A percentile compares a stretch with the other conserved stretches of the same genome.
These are phyloP conservation scores for Westerdykella sp. DNA, from an alignment of 2,329 filamentous ascomycete species.

Conservation along the genomic window DNA sequence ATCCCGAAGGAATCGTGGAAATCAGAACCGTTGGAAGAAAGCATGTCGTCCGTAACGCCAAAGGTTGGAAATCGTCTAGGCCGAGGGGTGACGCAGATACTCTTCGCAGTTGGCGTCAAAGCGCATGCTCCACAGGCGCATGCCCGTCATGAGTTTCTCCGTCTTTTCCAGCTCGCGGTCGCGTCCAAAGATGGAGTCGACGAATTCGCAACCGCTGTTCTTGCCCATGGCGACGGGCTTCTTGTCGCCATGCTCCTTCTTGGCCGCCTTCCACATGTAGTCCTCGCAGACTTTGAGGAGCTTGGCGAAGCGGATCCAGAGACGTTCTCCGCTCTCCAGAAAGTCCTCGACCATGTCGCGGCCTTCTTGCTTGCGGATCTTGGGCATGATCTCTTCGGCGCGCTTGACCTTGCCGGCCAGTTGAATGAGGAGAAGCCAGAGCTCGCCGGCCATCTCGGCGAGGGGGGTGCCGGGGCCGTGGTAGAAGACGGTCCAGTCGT, in stretches of 20 bases:
- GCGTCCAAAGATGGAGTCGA: constrained; percentile 88
- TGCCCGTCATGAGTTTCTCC: constrained; percentile 84
- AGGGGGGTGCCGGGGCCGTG: constrained; percentile 77
- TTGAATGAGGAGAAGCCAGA: constrained; percentile 93
- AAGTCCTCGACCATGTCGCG: constrained; percentile 84
- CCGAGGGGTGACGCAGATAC: constrained; percentile 57
- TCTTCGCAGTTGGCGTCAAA: constrained; percentile 96
- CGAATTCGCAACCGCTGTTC: constrained; percentile 89
- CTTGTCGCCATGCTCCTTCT: constrained; percentile 56
- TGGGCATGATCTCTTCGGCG: constrained; percentile 68
- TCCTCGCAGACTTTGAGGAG: constrained; percentile 87
- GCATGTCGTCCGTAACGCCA: constrained; percentile 9
- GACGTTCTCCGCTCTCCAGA: constrained; percentile 76
- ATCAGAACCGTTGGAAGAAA: constrained; percentile 9
- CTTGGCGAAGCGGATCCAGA: constrained; percentile 77
- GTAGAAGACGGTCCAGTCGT: constrained; percentile 96
- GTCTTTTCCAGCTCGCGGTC: constrained; percentile 86
- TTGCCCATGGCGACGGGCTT: constrained; percentile 68
- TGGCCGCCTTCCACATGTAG: constrained; percentile 88
- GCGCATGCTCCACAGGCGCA: constrained; percentile 83
- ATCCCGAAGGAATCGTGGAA: constrained; percentile 6
- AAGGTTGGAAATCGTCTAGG: constrained; percentile 23
- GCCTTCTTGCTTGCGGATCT: constrained; percentile 67
- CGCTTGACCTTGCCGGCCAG: constrained; percentile 90
- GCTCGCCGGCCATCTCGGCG: constrained; percentile 83